A percentile compares a stretch with the other conserved stretches of the same genome.
Evolutionary conservation across 805 yeast genomes (phyloP).

Genomic region (Saturnispora kantuleensis): DNA sequence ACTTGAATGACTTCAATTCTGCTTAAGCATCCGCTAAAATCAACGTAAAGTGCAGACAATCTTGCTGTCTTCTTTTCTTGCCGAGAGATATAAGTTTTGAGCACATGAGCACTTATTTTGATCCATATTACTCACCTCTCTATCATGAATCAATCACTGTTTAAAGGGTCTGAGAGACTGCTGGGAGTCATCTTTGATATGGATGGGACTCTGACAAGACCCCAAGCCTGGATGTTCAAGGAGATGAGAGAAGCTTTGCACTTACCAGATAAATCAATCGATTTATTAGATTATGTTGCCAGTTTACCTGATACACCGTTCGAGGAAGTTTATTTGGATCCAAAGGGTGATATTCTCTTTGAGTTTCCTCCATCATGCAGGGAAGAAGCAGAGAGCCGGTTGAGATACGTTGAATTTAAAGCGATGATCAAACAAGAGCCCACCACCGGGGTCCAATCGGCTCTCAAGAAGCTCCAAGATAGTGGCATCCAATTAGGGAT

Average conservation of each 20-base stretch:
- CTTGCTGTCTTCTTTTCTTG: too few relatives aligned
- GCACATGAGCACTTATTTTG: too few relatives aligned
- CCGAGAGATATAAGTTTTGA: too few relatives aligned
- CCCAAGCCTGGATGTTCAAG: slow-evolving; percentile 38
- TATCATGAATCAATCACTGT: too few relatives aligned
- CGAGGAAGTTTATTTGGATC: slow-evolving; percentile 31
- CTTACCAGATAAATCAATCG: slow-evolving; percentile 32
- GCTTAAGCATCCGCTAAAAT: too few relatives aligned
- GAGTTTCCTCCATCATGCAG: slow-evolving; percentile 8
- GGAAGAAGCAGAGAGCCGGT: slow-evolving; percentile 37
- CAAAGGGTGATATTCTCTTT: not conserved
- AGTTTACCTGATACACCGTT: slow-evolving; percentile 1
- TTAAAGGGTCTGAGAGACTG: not conserved
- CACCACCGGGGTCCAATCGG: slow-evolving; percentile 34
- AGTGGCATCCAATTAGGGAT: slow-evolving; percentile 38
- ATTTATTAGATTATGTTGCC: slow-evolving; percentile 44
- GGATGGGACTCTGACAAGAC: slow-evolving; percentile 70
- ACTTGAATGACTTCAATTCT: too few relatives aligned
- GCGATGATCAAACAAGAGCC: slow-evolving; percentile 54
- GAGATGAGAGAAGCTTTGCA: slow-evolving; percentile 51
- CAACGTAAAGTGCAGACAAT: too few relatives aligned
- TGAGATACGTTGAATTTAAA: slow-evolving; percentile 44
- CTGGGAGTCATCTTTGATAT: slow-evolving; percentile 61
- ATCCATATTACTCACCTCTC: too few relatives aligned
- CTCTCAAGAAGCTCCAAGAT: slow-evolving; percentile 26